Percentiles rank a stretch among this genome's conserved stretches.
Conservation (phyloP, 805 yeast genomes). For the Scheffersomyces coipomensis region DNA sequence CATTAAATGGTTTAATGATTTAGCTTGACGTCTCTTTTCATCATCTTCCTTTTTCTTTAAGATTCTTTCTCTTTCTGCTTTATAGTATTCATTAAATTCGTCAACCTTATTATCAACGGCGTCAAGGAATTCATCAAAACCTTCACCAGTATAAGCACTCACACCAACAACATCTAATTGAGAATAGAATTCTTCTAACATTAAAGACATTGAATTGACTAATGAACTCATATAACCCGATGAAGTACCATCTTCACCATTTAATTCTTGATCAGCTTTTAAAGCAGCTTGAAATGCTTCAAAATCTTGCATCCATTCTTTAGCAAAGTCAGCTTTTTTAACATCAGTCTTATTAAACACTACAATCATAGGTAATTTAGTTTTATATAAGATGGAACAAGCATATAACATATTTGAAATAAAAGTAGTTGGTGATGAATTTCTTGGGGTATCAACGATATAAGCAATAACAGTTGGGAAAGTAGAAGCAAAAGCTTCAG, state of each 20-base stretch:
- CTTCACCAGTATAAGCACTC: constrained; percentile 89
- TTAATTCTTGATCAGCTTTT: constrained; percentile 61
- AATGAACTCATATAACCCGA: constrained; percentile 94
- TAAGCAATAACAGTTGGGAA: constrained; percentile 96
- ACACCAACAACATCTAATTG: constrained; percentile 91
- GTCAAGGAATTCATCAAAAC: constrained; percentile 86
- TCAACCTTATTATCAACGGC: constrained; percentile 84
- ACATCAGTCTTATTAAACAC: constrained; percentile 96
- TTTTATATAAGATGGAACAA: constrained; percentile 92
- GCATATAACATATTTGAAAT: constrained; percentile 99
- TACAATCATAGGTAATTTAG: constrained; percentile 93
- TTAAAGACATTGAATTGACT: constrained; percentile 91
- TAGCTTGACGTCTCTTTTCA: constrained; percentile 69
- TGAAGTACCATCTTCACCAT: constrained; percentile 56
- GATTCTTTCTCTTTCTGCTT: constrained; percentile 82
- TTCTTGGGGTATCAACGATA: constrained; percentile 94
- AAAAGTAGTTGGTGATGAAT: constrained; percentile 91
- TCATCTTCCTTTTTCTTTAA: constrained; percentile 72
- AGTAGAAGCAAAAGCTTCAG: constrained; percentile 94
- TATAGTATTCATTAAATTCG: constrained; percentile 82
- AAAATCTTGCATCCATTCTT: constrained; percentile 97
- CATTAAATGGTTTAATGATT: constrained; percentile 71
- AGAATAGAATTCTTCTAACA: constrained; percentile 94
- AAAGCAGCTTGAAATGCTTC: constrained; percentile 85
- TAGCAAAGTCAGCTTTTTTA: constrained; percentile 79